Evolutionary conservation across 305 asterid genomes (phyloP), one percentile per base, ranked within the genome.

Genomic region (Euphrasia arctica): DNA sequence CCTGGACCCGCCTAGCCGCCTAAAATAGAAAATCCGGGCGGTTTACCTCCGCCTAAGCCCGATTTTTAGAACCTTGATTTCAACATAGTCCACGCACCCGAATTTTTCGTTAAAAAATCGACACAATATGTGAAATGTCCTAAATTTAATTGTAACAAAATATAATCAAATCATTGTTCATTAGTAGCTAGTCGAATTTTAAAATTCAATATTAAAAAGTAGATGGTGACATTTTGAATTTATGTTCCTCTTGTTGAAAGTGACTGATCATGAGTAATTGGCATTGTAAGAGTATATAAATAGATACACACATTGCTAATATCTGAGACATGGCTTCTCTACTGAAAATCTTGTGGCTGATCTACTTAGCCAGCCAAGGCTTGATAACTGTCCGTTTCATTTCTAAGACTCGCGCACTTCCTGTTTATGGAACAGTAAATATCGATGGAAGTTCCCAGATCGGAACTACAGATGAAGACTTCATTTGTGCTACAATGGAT

Each of bases 401-500:
- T 60, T 76, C 82, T 1, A 69, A 66, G 69, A 66, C 70, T 9
- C 55, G 75, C 34, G 42, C 56, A 3, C 9, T 43, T 48, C 9
- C 54, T 48, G 72, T 67, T 62, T 68, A 77, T 41, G 88, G 90
- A 47, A 84, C 72, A 39, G 74, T 84, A 11, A 70, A 65, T 36
- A 71, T 86, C 27, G 68, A 85, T 65, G 95, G 95, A 48, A 63
- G 60, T 10, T 67, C 70, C 1, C 15, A 78, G 3, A 77, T 85
- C 22, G 95, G 78, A 18, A 43, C 62, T 14, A 83, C 59, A 4
- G 91, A 83, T 49, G 77, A 77, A 12, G 83, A 90, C 50, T 90
- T 82, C 83, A 73, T 90, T 25, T 90, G 97, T 74, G 91, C 94
- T 12, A 90, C 97, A 0, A 39, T 90, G 75, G 97, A 90, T 67